Conservation (phyloP, 2,329 filamentous ascomycete genomes). For the Fusarium domesticum region DNA sequence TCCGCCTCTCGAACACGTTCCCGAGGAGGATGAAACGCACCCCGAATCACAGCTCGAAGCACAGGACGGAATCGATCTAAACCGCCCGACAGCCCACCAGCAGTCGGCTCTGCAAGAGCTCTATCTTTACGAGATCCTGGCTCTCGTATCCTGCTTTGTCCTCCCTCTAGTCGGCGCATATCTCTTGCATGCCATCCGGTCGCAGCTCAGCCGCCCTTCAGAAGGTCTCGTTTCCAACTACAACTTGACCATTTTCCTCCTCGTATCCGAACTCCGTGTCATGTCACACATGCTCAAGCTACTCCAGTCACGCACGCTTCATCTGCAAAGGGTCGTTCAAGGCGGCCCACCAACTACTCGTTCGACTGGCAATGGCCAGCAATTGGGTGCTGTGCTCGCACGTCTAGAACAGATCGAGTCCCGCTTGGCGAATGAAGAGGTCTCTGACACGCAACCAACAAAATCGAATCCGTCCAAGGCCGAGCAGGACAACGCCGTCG, state of each 20-base stretch:
- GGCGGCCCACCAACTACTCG: conserved; percentile 43
- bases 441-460: conserved; percentile 26
- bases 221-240: conserved; percentile 89
- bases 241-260: conserved; percentile 85
- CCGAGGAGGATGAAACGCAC: conserved; percentile 37
- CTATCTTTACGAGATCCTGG: conserved; percentile 69
- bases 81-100: conserved; percentile 22
- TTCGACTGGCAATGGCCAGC: conserved; percentile 33
- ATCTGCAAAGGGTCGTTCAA: conserved; percentile 72
- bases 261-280: conserved; percentile 82
- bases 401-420: conserved; percentile 70
- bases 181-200: conserved; percentile 76
- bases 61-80: neutral
- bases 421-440: conserved; percentile 35
- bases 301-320: conserved; percentile 72
- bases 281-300: conserved; percentile 78
- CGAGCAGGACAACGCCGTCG: conserved; percentile 44
- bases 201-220: conserved; percentile 76
- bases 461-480: conserved; percentile 34
- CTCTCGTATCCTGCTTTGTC: conserved; percentile 74
- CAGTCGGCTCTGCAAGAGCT: conserved; percentile 59
- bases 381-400: conserved; percentile 56
- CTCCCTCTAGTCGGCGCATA: conserved; percentile 78
- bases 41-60: conserved; percentile 17
- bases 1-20: conserved; percentile 41